These are phyloP conservation scores for Thalassiosira profunda DNA, from an alignment of 108 stramenopile genomes.

Conservation along the genomic window DNA sequence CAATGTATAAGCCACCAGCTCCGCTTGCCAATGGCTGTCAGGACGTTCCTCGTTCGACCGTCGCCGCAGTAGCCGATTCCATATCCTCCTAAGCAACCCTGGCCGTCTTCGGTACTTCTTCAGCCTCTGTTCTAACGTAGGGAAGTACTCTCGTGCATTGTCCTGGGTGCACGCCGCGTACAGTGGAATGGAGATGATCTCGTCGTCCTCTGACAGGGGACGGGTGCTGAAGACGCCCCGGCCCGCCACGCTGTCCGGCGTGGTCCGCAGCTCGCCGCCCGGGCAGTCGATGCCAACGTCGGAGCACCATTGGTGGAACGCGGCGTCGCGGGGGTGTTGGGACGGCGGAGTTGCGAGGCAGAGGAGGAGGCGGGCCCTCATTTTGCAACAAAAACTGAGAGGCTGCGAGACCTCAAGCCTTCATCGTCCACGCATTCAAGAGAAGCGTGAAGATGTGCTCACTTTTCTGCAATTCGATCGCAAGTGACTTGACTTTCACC, in stretches of 20 bases:
- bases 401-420: too few relatives aligned
- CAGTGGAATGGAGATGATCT: constrained; percentile 41
- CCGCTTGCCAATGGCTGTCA: constrained; percentile 53
- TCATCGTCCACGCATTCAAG: too few relatives aligned
- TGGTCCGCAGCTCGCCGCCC: constrained; percentile 37
- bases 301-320: constrained; percentile 50
- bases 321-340: constrained; percentile 20
- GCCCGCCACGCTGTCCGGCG: constrained; percentile 55
- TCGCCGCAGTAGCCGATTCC: constrained; percentile 23
- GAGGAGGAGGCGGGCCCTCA: too few relatives aligned
- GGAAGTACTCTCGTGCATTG: constrained; percentile 33
- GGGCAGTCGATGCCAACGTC: constrained; percentile 38
- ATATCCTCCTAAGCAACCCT: constrained; percentile 7
- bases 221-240: constrained; percentile 53
- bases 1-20: constrained; percentile 50
- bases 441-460: too few relatives aligned
- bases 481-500: too few relatives aligned
- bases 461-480: too few relatives aligned
- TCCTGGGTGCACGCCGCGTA: constrained; percentile 35
- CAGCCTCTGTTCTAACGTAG: constrained; percentile 1
- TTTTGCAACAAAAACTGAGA: too few relatives aligned
- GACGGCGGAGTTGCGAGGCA: too few relatives aligned
- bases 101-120: constrained; percentile 9
- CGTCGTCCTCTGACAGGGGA: constrained; percentile 31
- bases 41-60: neutral